Evolutionary conservation across 2,329 filamentous ascomycete genomes (phyloP), one percentile per base, ranked within the genome.

Genomic region (Boeremia lycopersici): DNA sequence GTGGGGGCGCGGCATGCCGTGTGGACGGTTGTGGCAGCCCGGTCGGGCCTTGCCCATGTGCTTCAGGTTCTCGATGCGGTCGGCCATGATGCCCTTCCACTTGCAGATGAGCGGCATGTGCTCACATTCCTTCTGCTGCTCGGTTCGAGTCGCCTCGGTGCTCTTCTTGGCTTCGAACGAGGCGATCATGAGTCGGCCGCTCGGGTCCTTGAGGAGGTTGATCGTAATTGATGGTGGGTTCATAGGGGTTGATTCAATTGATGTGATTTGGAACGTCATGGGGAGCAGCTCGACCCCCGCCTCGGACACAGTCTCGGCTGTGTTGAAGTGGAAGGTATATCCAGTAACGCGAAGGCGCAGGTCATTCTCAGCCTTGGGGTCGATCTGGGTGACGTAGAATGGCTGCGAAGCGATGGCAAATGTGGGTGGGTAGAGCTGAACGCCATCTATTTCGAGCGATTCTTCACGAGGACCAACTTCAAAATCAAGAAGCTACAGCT

Each of bases 101-200:
- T 81, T 71, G 78, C 79, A 68, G 65, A 75, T 59, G 1, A 76
- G 57, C 33, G 73, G 67, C 72, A 70, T 76, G 40, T 73, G 63
- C 30, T 72, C 68, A 65, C 73, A 74, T 28, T 74, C 66, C 52
- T 69, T 66, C 43, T 69, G 63, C 35, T 65, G 33, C 9, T 64
- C 62, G 8, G 48, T 46, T 11, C 63, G 64, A 23, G 54, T 58
- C 10, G 53, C 55, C 41, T 68, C 67, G 15, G 44, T 57, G 6
- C 62, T 44, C 36, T 68, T 49, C n/a, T 64, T 56, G 3, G 61
- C 60, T 33, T 71, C 55, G 61, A 76, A 72, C 0, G 73, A 74
- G 15, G 73, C 70, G 43, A 77, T 75, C 68, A 73, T 72, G 13
- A 76, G 65, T 26, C 67, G 67, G 12, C 74, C 75, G 34, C 69